Percentiles rank a stretch among this genome's conserved stretches.
Evolutionary conservation across 768 basidiomycete species (phyloP).

Genomic region (Lactarius hengduanensis): DNA sequence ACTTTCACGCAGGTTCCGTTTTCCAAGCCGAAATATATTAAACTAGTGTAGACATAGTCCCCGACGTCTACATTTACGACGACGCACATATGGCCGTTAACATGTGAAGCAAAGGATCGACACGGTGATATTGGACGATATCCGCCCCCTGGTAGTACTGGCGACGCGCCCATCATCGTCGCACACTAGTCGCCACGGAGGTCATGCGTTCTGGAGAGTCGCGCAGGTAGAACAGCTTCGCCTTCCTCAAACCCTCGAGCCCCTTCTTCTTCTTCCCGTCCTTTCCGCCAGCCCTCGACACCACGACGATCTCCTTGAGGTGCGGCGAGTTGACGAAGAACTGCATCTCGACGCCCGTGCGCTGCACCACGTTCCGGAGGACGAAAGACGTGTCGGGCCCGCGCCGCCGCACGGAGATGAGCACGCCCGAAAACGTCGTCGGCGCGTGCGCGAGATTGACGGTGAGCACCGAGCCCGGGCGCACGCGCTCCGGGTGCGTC

Average conservation of each 20-base stretch:
- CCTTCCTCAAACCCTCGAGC: constrained; percentile 61
- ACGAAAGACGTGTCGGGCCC: constrained; percentile 88
- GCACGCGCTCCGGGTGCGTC: constrained; percentile 62
- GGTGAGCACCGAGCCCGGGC: constrained; percentile 83
- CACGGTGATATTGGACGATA: neutral
- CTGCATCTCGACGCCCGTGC: constrained; percentile 92
- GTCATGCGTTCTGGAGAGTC: constrained; percentile 86
- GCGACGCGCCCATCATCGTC: constrained; percentile 4
- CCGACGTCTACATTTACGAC: neutral
- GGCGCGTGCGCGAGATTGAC: constrained; percentile 77
- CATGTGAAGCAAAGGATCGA: neutral
- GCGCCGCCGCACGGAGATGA: constrained; percentile 77
- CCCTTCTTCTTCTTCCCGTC: constrained; percentile 19
- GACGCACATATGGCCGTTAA: neutral
- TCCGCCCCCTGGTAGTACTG: neutral
- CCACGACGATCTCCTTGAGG: constrained; percentile 81
- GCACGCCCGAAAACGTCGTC: constrained; percentile 83
- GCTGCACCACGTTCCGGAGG: constrained; percentile 85
- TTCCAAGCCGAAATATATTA: neutral
- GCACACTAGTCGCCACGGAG: constrained; percentile 55
- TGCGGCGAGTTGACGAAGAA: constrained; percentile 85
- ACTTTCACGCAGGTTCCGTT: neutral
- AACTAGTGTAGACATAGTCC: neutral
- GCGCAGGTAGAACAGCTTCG: constrained; percentile 81
- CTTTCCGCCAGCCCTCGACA: constrained; percentile 34